Base-by-base conservation (phyloP, 306 rosid genomes). In the Malus domestica region DNA sequence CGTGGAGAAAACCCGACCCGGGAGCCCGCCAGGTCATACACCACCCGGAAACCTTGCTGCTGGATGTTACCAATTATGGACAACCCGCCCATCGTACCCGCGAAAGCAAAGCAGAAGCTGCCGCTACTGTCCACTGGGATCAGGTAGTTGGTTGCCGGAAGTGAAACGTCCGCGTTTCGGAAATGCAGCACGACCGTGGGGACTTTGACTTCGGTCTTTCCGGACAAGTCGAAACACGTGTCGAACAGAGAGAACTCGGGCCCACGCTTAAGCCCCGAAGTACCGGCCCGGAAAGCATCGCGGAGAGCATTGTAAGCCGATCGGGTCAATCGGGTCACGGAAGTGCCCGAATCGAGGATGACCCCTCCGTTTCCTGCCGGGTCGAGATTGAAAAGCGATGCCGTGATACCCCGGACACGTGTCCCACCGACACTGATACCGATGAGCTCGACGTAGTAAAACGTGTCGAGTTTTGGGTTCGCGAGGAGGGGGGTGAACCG, bases 11-110 rank as follows among this genome's bases (percentile, higher is more conserved):
- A 95, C 79, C 99, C 99, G 88, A 95, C 90, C 87, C 96, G 96
- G 0, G 90, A 87, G 68, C 84, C 79, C 20, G 86, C 90, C 68
- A 95, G 67, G 67, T 95, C 97, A 54, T 85, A 95, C 8, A 87
- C 92, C 0, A 95, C 91, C 78, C 97, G 93, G 15, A 92, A 90
- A 10, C 99, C 99, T 83, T 95, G 97, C 80, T 95, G 99, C 89
- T 95, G 97, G 42, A 95, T 95, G 79, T 95, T 95, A 0, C 99
- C 99, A 16, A 95, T 82, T 5, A 95, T 92, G n/a, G 99, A 89
- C 80, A 95, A 78, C 7, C 99, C 96, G 55, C 93, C 80, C 83
- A 81, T 79, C 2, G 99, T 92, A 7, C 91, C 99, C 4, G 99
- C 99, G 71, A 95, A 92, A 1, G 99, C 97, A 73, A 95, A 95